Percentiles rank a stretch among this genome's conserved stretches.
Conservation (phyloP, 116 monocot species). For the Zostera marina region DNA sequence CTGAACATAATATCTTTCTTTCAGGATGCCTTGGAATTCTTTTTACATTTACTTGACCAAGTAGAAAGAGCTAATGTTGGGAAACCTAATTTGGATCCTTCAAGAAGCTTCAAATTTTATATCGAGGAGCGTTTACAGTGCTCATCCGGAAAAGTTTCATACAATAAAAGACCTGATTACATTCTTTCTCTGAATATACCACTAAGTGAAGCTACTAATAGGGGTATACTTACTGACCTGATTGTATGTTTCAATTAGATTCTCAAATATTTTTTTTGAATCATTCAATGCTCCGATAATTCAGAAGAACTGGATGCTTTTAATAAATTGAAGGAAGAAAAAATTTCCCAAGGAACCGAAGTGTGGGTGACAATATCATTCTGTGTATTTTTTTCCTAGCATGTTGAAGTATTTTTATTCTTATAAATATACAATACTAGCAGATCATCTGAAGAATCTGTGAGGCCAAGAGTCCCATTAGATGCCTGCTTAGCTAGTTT, state of each 20-base stretch:
- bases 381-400: background rate
- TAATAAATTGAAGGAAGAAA: constrained; percentile 42
- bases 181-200: constrained; percentile 90
- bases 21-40: constrained; percentile 93
- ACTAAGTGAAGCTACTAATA: constrained; percentile 70
- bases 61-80: constrained; percentile 59
- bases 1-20: constrained; percentile 1
- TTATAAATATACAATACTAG: background rate
- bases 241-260: background rate
- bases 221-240: constrained; percentile 24
- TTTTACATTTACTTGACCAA: constrained; percentile 81
- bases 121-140: constrained; percentile 86
- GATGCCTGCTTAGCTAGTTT: constrained; percentile 79
- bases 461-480: constrained; percentile 83
- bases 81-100: constrained; percentile 59
- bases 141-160: constrained; percentile 86
- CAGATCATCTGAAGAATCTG: constrained; percentile 58
- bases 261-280: background rate
- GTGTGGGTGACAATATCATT: constrained; percentile 25
- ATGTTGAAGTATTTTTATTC: background rate
- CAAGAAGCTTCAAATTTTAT: constrained; percentile 65
- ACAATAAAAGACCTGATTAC: constrained; percentile 74
- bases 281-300: constrained; percentile 1
- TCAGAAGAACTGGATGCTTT: constrained; percentile 78
- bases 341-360: constrained; percentile 32